These are phyloP conservation scores for Capronia americana DNA, from an alignment of 2,329 filamentous ascomycete species.

Conservation along the genomic window DNA sequence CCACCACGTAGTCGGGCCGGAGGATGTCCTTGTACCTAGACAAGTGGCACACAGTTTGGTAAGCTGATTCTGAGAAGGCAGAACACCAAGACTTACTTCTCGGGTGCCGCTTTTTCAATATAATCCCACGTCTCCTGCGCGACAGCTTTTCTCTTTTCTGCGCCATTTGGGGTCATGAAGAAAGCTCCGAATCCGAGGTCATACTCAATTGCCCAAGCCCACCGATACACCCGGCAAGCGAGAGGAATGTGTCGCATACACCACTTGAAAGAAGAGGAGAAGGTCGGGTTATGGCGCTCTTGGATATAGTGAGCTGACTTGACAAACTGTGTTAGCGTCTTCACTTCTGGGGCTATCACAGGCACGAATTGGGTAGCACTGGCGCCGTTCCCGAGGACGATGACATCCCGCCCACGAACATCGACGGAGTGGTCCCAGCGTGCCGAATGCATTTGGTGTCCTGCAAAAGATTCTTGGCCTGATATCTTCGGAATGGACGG, in stretches of 20 bases:
- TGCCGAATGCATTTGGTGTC: conserved; percentile 51
- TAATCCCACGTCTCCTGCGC: conserved; percentile 37
- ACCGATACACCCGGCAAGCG: background rate
- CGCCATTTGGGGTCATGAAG: background rate
- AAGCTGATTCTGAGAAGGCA: too few relatives aligned
- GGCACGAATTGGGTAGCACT: background rate
- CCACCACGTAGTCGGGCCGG: conserved; percentile 64
- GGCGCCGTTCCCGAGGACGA: background rate
- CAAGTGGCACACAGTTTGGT: too few relatives aligned
- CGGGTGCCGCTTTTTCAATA: conserved; percentile 58
- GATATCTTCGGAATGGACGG: conserved; percentile 40
- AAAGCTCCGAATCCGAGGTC: background rate
- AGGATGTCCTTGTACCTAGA: conserved; percentile 65
- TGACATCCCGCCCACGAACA: background rate
- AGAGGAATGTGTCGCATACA: background rate
- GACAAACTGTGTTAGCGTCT: background rate
- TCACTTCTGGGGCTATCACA: background rate
- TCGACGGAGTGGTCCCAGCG: background rate
- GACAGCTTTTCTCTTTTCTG: background rate
- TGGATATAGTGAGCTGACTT: background rate
- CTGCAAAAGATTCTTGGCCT: conserved; percentile 43
- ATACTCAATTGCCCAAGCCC: background rate
- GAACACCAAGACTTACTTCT: too few relatives aligned
- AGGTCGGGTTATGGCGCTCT: background rate
- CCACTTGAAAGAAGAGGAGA: background rate